These are phyloP conservation scores for Macrophomina phaseolina DNA, from an alignment of 2,329 filamentous ascomycete species.

Conservation along the genomic window DNA sequence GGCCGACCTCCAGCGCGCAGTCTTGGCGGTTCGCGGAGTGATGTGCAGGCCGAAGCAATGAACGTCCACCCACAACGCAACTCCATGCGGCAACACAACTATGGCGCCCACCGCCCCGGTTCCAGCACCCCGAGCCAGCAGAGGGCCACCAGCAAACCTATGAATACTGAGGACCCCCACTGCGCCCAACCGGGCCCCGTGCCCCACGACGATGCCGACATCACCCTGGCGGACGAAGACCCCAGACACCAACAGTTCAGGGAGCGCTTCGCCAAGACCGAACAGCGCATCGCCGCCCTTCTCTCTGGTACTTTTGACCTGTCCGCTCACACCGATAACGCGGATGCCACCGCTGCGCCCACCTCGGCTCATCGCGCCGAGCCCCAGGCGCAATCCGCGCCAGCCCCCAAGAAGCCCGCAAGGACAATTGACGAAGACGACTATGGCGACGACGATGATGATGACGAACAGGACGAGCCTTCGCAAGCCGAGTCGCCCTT, in stretches of 20 bases:
- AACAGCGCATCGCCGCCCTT: slow-evolving; percentile 77
- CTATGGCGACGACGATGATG: slow-evolving; percentile 81
- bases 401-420: slow-evolving; percentile 73
- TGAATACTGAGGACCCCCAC: slow-evolving; percentile 51
- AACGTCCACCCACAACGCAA: slow-evolving; percentile 35
- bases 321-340: slow-evolving; percentile 3
- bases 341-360: slow-evolving; percentile 30
- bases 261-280: slow-evolving; percentile 76
- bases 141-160: slow-evolving; percentile 47
- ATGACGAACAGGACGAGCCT: slow-evolving; percentile 47
- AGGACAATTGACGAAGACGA: slow-evolving; percentile 83
- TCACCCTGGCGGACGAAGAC: slow-evolving; percentile 53
- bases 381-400: slow-evolving; percentile 53
- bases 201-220: slow-evolving; percentile 45
- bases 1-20: slow-evolving; percentile 40
- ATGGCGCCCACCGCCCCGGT: slow-evolving; percentile 45
- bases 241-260: slow-evolving; percentile 66
- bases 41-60: slow-evolving; percentile 33
- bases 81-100: slow-evolving; percentile 49
- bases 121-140: slow-evolving; percentile 43
- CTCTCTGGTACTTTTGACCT: slow-evolving; percentile 58
- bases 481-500: slow-evolving; percentile 53
- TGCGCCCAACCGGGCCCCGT: slow-evolving; percentile 46
- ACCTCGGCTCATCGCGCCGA: slow-evolving; percentile 40
- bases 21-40: slow-evolving; percentile 43